Evolutionary conservation across 345 rosid genomes (phyloP), one percentile per base, ranked within the genome.

Genomic region (Firmiana major): DNA sequence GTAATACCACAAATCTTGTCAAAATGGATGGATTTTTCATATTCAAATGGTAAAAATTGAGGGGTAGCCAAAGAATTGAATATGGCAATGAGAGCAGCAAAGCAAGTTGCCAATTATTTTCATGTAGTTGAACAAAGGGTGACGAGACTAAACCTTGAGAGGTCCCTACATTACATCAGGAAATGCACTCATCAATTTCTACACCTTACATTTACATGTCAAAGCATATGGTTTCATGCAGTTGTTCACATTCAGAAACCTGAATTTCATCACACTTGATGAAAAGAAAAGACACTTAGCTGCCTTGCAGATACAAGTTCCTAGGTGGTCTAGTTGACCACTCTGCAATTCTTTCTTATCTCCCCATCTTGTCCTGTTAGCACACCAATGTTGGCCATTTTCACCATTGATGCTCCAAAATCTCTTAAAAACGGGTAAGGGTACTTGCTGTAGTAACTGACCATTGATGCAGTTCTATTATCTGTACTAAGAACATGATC

Each of bases 401-500:
- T 88, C 81, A 88, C 89, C 93, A 91, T 90, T 55, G 93, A 89
- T 68, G 69, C 75, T 10, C 84, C 89, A 57, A 90, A 91, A 78
- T 90, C 91, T 77, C 59, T 86, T 46, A 45, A 59, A 70, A 91
- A 91, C 48, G 73, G 76, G 46, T 36, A 79, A 58, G 91, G 91
- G 85, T 66, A 81, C 78, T 84, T 87, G 92, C 91, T 90, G 42
- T 90, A 91, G 67, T 78, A 46, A 45, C 36, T 12, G 42, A 90
- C 92, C 81, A 84, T 75, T 8, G 86, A 71, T 38, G 92, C 89
- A 8, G 91, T 78, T 62, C 45, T 82, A 26, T 82, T 84, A 75
- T 88, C 87, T 9, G 81, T 80, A 85, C 88, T 87, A 0, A 91
- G 87, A 75, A 85, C 89, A 63, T 91, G 97, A 84, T 91, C 93